Evolutionary conservation across 2,329 filamentous ascomycete species (phyloP), one percentile per base, ranked within the genome.

Genomic region (Torrubiellomyces zombiae): DNA sequence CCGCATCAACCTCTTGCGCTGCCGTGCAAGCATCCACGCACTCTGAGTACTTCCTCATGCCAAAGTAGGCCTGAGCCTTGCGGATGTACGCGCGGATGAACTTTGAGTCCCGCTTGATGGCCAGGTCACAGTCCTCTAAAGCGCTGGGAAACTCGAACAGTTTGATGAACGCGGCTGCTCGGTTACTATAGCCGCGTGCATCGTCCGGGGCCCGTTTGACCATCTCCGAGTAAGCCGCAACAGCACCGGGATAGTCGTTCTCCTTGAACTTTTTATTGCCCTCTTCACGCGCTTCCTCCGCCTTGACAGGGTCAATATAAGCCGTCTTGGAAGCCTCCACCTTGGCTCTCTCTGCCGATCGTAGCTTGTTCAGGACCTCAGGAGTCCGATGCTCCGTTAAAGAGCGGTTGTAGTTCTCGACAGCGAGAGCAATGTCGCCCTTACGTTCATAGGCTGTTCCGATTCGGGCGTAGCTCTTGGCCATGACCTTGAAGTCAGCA

Each of bases 261-360:
- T 83, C 82, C 64, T 95, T 95, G 68, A 98, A 98, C 56, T 91
- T 92, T 53, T 80, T 71, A 56, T 94, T 94, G 21, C 89, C 89
- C 31, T 91, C 73, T 50, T 93, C 81, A 38, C 89, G 83, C 9
- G 89, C 85, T 60, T 93, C 80, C 45, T 98, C 89, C 13, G 89
- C 89, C 61, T 94, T 86, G 40, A 60, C 76, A 0, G 89, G 81
- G 55, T 89, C 79, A 39, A 98, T 60, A 54, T 95, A 95, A 3
- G 85, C 72, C 34, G 73, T 55, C 51, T 69, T 80, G 32, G 80
- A 76, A 13, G 65, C 58, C 35, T 79, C 80, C 34, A 68, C 69
- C 63, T 92, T 85, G 38, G 69, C 67, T 51, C 91, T 91, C 60
- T 98, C 86, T 11, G 80, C 81, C 13, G 74, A 69, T 27, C 89